Conservation (phyloP, 2,329 filamentous ascomycete species). For the Mycosphaerelloides madeirae region DNA sequence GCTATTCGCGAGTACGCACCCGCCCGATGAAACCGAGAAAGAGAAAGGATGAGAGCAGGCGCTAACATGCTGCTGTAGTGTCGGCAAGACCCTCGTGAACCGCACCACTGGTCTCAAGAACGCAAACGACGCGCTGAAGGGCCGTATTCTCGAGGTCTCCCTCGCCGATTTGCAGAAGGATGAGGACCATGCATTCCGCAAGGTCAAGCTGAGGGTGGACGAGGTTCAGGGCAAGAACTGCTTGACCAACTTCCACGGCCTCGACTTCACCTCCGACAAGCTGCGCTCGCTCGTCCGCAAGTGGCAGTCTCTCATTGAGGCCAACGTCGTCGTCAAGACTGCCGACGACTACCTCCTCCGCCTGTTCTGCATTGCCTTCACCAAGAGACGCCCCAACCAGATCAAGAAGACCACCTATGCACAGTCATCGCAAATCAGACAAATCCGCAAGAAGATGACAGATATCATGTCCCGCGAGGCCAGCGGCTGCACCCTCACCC, state of each 20-base stretch:
- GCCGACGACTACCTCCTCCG: conserved; percentile 99
- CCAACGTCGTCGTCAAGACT: conserved; percentile 99
- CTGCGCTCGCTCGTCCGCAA: conserved; percentile 98
- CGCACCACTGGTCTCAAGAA: conserved; percentile 99
- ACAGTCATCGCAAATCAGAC: conserved; percentile 90
- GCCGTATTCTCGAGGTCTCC: conserved; percentile 97
- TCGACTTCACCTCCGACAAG: conserved; percentile 99
- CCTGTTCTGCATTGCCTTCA: conserved; percentile 98
- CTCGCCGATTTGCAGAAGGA: conserved; percentile 99
- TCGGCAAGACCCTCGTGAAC: conserved; percentile 99
- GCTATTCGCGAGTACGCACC: conserved; percentile 83
- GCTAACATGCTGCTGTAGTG: conserved; percentile 57
- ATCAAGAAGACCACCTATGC: conserved; percentile 99
- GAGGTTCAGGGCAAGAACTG: conserved; percentile 99
- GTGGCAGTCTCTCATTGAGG: conserved; percentile 99
- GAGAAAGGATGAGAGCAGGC: conserved; percentile 4
- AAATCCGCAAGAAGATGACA: conserved; percentile 99
- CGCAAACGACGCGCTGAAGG: conserved; percentile 98
- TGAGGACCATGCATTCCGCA: conserved; percentile 99
- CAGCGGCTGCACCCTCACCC: conserved; percentile 84
- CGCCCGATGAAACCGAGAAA: not conserved
- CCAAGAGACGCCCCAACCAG: conserved; percentile 98
- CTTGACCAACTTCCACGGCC: conserved; percentile 99
- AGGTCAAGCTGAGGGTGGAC: conserved; percentile 97
- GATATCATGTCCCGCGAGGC: conserved; percentile 99